These are phyloP conservation scores for Fraxinus angustifolia DNA, from an alignment of 305 asterid species.

Conservation along the genomic window DNA sequence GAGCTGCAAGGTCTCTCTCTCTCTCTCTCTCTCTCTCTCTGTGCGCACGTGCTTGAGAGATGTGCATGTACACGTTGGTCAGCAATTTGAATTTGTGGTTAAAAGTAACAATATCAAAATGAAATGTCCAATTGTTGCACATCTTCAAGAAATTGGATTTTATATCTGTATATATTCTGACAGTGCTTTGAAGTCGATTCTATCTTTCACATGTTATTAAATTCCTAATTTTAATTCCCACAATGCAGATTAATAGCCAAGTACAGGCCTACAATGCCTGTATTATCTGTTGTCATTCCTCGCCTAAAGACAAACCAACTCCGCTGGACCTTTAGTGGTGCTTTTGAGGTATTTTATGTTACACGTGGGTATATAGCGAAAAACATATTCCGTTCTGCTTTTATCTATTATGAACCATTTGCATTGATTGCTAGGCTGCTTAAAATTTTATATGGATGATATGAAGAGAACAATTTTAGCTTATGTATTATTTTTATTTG, in stretches of 20 bases:
- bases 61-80: neutral
- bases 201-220: neutral
- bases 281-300: slow-evolving; percentile 71
- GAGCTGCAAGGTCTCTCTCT: slow-evolving; percentile 55
- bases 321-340: neutral
- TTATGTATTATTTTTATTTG: neutral
- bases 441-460: neutral
- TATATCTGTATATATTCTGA: neutral
- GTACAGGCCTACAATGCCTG: slow-evolving; percentile 82
- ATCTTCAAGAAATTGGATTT: neutral
- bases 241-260: slow-evolving; percentile 69
- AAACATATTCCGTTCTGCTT: neutral
- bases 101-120: neutral
- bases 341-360: neutral
- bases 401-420: neutral
- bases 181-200: neutral
- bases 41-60: neutral
- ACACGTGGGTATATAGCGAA: neutral
- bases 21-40: neutral
- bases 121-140: neutral
- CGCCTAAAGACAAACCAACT: slow-evolving; percentile 71
- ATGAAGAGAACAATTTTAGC: neutral
- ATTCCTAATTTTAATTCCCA: neutral
- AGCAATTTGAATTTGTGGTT: neutral
- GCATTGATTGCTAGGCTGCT: neutral